Evolutionary conservation across 1,139 yeast genomes (phyloP).

Genomic region (Candida sp.): DNA sequence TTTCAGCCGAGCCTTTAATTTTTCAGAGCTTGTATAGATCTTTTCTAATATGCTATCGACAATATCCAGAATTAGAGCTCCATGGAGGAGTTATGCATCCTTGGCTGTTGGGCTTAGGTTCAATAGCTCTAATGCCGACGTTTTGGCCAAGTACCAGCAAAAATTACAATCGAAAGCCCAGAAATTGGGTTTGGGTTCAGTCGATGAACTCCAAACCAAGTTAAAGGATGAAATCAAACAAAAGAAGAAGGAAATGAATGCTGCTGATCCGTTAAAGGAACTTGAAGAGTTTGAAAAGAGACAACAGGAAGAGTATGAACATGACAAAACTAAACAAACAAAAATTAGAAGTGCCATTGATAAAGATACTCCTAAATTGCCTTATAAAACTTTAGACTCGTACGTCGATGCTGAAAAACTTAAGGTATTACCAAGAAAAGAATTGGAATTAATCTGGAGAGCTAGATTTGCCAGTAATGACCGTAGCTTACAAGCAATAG

Average conservation of each 20-base stretch:
- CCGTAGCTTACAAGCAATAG: slow-evolving; percentile 60
- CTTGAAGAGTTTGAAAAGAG: slow-evolving; percentile 53
- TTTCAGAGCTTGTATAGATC: too few relatives aligned
- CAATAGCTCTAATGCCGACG: slow-evolving; percentile 9
- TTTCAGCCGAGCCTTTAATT: too few relatives aligned
- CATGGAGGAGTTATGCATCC: neutral
- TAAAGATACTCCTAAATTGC: slow-evolving; percentile 41
- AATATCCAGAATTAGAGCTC: neutral
- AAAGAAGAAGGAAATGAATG: slow-evolving; percentile 53
- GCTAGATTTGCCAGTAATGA: slow-evolving; percentile 72
- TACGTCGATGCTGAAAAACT: slow-evolving; percentile 71
- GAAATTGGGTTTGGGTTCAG: slow-evolving; percentile 33
- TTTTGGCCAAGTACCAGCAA: slow-evolving; percentile 21
- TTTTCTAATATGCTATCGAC: neutral
- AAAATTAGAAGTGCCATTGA: slow-evolving; percentile 55
- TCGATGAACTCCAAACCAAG: slow-evolving; percentile 62
- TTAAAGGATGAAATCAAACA: slow-evolving; percentile 59
- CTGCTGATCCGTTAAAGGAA: slow-evolving; percentile 68
- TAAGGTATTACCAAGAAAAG: slow-evolving; percentile 51
- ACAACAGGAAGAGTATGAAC: slow-evolving; percentile 27
- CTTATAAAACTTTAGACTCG: slow-evolving; percentile 70
- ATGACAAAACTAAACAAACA: slow-evolving; percentile 52
- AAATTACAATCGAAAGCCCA: slow-evolving; percentile 36
- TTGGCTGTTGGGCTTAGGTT: slow-evolving; percentile 3
- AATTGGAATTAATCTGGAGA: slow-evolving; percentile 84